Base-by-base conservation (phyloP, 495 filamentous ascomycete species). In the Xylaria telfairii region DNA sequence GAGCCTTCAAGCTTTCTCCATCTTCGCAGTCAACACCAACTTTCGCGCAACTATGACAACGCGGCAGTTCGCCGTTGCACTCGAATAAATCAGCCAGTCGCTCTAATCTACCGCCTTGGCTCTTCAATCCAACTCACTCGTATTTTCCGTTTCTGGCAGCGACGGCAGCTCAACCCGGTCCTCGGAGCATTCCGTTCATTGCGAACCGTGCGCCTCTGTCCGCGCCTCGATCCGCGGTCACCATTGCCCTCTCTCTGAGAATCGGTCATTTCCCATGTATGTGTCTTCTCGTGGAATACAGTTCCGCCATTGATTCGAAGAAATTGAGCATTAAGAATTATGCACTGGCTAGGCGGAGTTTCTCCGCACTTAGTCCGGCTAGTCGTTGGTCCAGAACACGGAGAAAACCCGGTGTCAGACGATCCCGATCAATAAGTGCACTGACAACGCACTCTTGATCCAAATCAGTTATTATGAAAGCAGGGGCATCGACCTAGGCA, bases 1-100 rank as follows among this genome's bases (percentile, higher is more conserved):
- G 81, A 19, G 83, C 81, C 30, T 83, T 77, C 61, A 81, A 80
- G 63, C 78, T 84, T 5, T 81, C 83, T 66, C 83, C 82, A 71
- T 81, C 83, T 30, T 83, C 71, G 68, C 83, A 85, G 21, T 75
- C 47, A 10, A 80, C 74, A 53, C 78, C 78, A 1, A 78, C 79
- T 66, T 83, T 85, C 42, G 73, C 74, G 57, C 83, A 85, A 2
- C 80, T 77, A 7, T 78, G 72, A 66, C 83, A 84, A 7, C 75
- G 72, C 19, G 80, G 78, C 7, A 69, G 24, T 47, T 72, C 71
- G 39, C 77, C 78, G 67, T 80, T 78, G 51, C 77, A 80, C 78
- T 80, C 21, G 13, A 68, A 44, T 26, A 0, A 44, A 39, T 54
- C 4, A 66, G 26, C 17, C n/a, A 19, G 2, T 28, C 47, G 7